Percentiles rank a stretch among this genome's conserved stretches.
Evolutionary conservation across 495 filamentous ascomycete genomes (phyloP).

Genomic region (Penicillium macrosclerotiorum): DNA sequence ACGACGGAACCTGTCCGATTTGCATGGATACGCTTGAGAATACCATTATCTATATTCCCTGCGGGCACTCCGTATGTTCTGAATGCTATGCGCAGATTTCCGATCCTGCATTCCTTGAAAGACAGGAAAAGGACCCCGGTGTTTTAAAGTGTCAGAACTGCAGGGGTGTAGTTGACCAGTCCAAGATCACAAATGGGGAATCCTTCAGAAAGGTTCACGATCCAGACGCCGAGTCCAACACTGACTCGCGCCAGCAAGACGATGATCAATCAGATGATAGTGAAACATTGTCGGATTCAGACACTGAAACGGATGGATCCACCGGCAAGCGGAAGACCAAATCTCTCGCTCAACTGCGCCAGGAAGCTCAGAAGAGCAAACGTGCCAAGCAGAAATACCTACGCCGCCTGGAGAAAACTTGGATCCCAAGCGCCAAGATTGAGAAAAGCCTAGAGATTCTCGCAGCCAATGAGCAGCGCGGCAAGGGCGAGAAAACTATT

Average conservation of each 20-base stretch:
- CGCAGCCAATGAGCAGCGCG: constrained; percentile 42
- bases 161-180: constrained; percentile 57
- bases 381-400: constrained; percentile 57
- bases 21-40: constrained; percentile 76
- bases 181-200: constrained; percentile 68
- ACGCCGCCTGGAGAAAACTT: constrained; percentile 60
- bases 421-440: constrained; percentile 75
- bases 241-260: constrained; percentile 34
- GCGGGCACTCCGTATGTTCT: constrained; percentile 77
- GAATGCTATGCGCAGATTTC: constrained; percentile 76
- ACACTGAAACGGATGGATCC: constrained; percentile 32
- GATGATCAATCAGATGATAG: constrained; percentile 29
- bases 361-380: constrained; percentile 50
- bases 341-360: constrained; percentile 31
- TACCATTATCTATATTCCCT: constrained; percentile 78
- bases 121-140: constrained; percentile 52
- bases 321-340: constrained; percentile 50
- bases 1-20: constrained; percentile 60
- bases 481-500: constrained; percentile 72
- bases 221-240: constrained; percentile 22
- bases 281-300: constrained; percentile 41
- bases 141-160: constrained; percentile 75
- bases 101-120: constrained; percentile 58
- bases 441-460: constrained; percentile 73
- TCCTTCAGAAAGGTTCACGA: constrained; percentile 76